phyloP scores from a whole-genome alignment of 768 basidiomycete genomes.

The Auriscalpium orientale region DNA sequence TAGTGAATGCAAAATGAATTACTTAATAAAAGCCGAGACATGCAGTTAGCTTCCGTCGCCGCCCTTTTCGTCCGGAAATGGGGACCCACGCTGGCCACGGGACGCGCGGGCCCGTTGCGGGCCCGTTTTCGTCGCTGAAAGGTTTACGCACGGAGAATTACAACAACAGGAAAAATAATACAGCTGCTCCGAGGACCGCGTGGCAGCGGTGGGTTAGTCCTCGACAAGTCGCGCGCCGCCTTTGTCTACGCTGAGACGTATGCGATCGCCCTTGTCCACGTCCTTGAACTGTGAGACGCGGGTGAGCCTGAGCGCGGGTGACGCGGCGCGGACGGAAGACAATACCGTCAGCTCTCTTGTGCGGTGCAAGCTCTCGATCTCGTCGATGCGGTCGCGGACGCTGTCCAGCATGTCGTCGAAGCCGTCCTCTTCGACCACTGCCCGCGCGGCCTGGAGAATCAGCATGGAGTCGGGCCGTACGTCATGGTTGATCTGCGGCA shows the following conservation, averaged over 20 bases:
- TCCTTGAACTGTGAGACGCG: slow-evolving; percentile 34
- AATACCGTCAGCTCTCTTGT: slow-evolving; percentile 68
- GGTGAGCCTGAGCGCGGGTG: background rate
- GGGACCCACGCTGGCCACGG: too few species aligned
- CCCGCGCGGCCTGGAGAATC: slow-evolving; percentile 62
- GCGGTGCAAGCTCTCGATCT: slow-evolving; percentile 79
- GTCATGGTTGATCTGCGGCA: slow-evolving; percentile 58
- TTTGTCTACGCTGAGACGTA: slow-evolving; percentile 53
- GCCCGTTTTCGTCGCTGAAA: too few species aligned
- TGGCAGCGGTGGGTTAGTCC: slow-evolving; percentile 1
- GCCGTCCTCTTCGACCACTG: slow-evolving; percentile 64
- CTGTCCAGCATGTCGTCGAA: slow-evolving; percentile 73
- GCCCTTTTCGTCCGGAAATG: too few species aligned
- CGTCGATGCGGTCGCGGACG: slow-evolving; percentile 72
- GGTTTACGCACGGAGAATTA: too few species aligned
- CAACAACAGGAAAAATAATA: too few species aligned
- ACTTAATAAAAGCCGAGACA: too few species aligned
- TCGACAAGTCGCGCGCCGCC: slow-evolving; percentile 33
- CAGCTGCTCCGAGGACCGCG: too few species aligned
- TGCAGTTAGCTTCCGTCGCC: too few species aligned
- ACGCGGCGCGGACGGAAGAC: slow-evolving; percentile 15
- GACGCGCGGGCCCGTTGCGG: too few species aligned
- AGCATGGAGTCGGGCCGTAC: slow-evolving; percentile 78
- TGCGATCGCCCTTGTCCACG: slow-evolving; percentile 26
- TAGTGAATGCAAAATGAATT: too few species aligned